Evolutionary conservation across 257 asterid genomes (phyloP).

Genomic region (Salvia splendens): DNA sequence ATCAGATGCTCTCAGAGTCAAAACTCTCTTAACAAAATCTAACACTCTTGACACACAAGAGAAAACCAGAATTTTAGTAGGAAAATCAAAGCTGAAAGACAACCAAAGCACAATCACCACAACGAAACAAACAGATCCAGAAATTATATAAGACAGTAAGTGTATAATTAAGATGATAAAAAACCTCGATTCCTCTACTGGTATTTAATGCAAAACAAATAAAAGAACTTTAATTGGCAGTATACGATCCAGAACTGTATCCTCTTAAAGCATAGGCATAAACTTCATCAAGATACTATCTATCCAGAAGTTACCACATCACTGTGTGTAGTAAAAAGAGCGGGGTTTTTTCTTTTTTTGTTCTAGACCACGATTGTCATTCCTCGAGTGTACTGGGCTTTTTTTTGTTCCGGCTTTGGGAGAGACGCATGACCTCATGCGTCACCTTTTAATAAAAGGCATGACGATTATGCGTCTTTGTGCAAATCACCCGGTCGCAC

Average conservation of each 20-base stretch:
- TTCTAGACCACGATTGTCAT: no score
- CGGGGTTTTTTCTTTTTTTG: no score
- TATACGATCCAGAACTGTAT: neutral
- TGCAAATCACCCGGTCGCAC: no score
- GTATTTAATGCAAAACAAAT: neutral
- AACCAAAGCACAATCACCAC: slow-evolving; percentile 2
- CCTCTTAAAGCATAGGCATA: no score
- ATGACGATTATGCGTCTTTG: no score
- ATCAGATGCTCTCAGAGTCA: no score
- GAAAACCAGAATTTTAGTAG: neutral
- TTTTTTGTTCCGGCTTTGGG: no score
- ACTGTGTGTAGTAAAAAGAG: no score
- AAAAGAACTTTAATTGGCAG: neutral
- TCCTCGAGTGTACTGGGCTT: accelerated
- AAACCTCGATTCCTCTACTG: slow-evolving; percentile 1
- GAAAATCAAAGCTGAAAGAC: neutral
- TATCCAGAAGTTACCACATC: no score
- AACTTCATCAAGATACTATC: no score
- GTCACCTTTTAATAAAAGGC: no score
- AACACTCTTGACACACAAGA: neutral
- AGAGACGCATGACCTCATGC: no score
- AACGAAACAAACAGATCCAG: neutral
- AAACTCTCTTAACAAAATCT: neutral
- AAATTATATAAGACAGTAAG: neutral
- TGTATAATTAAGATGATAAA: neutral